These are phyloP conservation scores for Ettlia oleoabundans DNA, from an alignment of 139 green algal species.

Conservation along the genomic window DNA sequence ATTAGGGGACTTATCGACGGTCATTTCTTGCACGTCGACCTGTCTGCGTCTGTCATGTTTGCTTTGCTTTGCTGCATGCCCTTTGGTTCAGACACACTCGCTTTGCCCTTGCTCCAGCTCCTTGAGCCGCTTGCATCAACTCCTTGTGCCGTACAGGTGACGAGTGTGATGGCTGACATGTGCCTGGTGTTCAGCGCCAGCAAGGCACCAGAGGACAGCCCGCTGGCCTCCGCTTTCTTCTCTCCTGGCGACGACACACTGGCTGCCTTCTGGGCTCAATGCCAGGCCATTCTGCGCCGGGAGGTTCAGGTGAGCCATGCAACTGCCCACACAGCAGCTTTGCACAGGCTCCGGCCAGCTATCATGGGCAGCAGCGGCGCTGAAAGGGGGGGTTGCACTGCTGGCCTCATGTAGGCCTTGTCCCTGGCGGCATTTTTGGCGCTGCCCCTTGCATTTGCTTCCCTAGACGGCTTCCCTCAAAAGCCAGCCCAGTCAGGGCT, in stretches of 20 bases:
- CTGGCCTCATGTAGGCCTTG: no score
- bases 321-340: neutral
- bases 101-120: neutral
- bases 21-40: no score
- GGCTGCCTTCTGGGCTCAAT: conserved; percentile 19
- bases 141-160: neutral
- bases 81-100: neutral
- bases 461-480: no score
- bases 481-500: no score
- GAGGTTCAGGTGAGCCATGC: neutral
- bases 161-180: conserved; percentile 12
- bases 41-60: neutral
- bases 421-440: no score
- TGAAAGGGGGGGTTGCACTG: no score
- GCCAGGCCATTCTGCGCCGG: conserved; percentile 3
- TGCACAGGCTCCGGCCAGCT: neutral
- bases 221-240: neutral
- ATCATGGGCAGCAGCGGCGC: no score
- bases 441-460: no score
- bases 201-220: conserved; percentile 12
- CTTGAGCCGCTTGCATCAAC: no score
- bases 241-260: conserved; percentile 15
- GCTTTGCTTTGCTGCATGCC: no score
- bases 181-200: conserved; percentile 25
- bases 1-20: no score